Evolutionary conservation across 2,329 filamentous ascomycete species (phyloP).

Genomic region (Biscogniauxia marginata): DNA sequence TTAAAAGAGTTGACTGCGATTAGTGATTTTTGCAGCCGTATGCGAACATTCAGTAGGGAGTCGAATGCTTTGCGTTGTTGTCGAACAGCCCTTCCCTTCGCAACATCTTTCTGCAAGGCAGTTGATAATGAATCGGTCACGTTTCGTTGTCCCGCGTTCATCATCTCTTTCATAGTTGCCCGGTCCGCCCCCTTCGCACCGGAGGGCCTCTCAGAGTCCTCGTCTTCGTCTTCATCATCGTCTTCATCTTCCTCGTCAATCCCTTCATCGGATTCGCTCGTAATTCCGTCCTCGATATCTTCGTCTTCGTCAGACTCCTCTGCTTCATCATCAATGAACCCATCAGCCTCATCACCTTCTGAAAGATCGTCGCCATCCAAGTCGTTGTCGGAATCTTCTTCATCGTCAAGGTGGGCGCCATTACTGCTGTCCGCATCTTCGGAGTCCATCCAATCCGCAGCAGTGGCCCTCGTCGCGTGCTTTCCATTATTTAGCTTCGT

Average conservation of each 20-base stretch:
- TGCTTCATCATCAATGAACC: slow-evolving; percentile 17
- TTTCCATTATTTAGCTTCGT: slow-evolving; percentile 37
- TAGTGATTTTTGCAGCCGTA: slow-evolving; percentile 89
- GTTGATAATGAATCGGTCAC: slow-evolving; percentile 60
- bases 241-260: slow-evolving; percentile 33
- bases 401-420: slow-evolving; percentile 37
- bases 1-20: slow-evolving; percentile 76
- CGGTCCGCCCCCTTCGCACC: slow-evolving; percentile 39
- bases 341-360: slow-evolving; percentile 26
- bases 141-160: slow-evolving; percentile 65
- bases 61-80: slow-evolving; percentile 85
- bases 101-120: slow-evolving; percentile 72
- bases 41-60: slow-evolving; percentile 81
- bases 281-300: slow-evolving; percentile 2
- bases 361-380: slow-evolving; percentile 8
- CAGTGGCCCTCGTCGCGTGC: slow-evolving; percentile 44
- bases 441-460: slow-evolving; percentile 56
- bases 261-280: not conserved
- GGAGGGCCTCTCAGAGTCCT: slow-evolving; percentile 28
- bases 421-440: slow-evolving; percentile 36
- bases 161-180: slow-evolving; percentile 63
- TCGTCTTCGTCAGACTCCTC: slow-evolving; percentile 17
- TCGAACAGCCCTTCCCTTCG: slow-evolving; percentile 84
- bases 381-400: slow-evolving; percentile 24
- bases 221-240: slow-evolving; percentile 26